Conservation (phyloP, 164 flowering plant species). For the Magnolia officinalis region DNA sequence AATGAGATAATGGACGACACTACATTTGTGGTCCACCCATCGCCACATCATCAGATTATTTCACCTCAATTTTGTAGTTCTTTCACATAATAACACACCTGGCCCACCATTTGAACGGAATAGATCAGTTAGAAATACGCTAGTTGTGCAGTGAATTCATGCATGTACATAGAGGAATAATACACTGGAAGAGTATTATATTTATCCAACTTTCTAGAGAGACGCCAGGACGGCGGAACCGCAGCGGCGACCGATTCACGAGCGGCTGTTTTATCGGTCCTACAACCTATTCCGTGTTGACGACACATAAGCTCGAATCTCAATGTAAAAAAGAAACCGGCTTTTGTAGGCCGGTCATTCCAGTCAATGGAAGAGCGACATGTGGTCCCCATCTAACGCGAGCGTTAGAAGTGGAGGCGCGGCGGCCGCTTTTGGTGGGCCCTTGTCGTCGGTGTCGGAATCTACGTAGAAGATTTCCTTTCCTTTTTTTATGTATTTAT, state of each 20-base stretch:
- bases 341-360: background rate
- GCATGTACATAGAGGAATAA: background rate
- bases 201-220: background rate
- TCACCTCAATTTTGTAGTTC: no score
- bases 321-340: background rate
- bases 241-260: slow-evolving; percentile 16
- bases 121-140: background rate
- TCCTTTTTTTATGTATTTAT: background rate
- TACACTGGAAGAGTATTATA: background rate
- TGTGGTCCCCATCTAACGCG: slow-evolving; percentile 24
- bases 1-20: no score
- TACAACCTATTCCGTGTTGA: slow-evolving; percentile 37
- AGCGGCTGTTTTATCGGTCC: slow-evolving; percentile 16
- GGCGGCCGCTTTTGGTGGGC: slow-evolving; percentile 46
- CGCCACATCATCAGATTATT: no score
- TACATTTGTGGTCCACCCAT: no score
- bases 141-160: background rate
- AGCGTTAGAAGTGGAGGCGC: slow-evolving; percentile 28
- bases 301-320: slow-evolving; percentile 22
- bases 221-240: slow-evolving; percentile 26
- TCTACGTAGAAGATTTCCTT: slow-evolving; percentile 21
- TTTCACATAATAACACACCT: background rate
- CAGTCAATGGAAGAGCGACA: slow-evolving; percentile 2
- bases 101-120: background rate
- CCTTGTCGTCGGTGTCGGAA: slow-evolving; percentile 22